Base-by-base conservation (phyloP, 805 yeast genomes). In the Lachancea sp. region DNA sequence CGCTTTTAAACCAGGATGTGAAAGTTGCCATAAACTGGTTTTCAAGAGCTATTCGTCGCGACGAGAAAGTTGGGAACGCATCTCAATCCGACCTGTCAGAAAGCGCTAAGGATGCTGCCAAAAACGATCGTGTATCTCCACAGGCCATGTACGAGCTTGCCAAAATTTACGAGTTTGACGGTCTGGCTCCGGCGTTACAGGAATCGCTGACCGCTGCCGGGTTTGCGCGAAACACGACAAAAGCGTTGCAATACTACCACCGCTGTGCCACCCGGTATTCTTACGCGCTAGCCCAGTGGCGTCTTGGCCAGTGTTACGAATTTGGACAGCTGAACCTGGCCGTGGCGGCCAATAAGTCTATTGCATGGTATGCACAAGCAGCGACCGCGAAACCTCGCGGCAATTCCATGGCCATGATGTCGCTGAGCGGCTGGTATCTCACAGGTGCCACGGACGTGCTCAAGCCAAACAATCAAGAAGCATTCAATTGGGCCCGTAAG, bases 381-480 rank as follows among this genome's bases (percentile, higher is more conserved):
- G 87, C 89, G 2, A 51, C 50, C 35, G 38, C 43, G 20, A 35
- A 42, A 16, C 73, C 70, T 36, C 69, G 73, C 48, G 83, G 82
- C 13, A 81, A 82, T 54, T 72, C 82, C 0, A 77, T 81, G 56
- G 81, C 86, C 2, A 83, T 84, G 59, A 69, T 85, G 58, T 87
- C 86, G 0, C 64, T 85, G 30, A 77, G 84, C 48, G 89, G 89
- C 39, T 84, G 91, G 90, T 78, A 81, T 53, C 70, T 84, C 11
- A 79, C 88, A 0, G 95, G 95, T 2, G 79, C 78, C 0, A 69
- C 71, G 12, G 77, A 72, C 2, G 66, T 77, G 1, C 59, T 84
- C 36, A 65, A 66, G 36, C 72, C 74, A 7, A 79, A 80, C 59
- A 82, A 77, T 51, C 71, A 69, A 37, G 82, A 82, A 66, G 87